Evolutionary conservation across 2,329 filamentous ascomycete species (phyloP).

Genomic region (Sporothrix euskadiensis): DNA sequence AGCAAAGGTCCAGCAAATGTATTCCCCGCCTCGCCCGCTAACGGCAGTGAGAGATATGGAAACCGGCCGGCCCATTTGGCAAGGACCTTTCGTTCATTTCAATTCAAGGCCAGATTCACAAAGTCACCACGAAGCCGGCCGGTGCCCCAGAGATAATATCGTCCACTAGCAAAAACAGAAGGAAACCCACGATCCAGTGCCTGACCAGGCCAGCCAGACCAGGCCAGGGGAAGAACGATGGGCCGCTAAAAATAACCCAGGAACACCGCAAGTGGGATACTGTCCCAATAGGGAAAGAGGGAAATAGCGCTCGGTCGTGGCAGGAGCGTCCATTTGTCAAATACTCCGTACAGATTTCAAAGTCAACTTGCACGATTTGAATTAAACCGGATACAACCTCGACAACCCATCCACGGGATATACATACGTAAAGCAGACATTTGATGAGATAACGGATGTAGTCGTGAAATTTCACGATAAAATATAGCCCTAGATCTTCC

Average conservation of each 20-base stretch:
- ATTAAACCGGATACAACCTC: neutral
- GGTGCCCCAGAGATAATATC: constrained; percentile 12
- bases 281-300: neutral
- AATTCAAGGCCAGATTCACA: neutral
- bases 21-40: neutral
- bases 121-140: neutral
- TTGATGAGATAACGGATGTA: neutral
- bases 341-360: neutral
- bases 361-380: neutral
- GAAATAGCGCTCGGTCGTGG: constrained; percentile 3
- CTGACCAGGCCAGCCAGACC: neutral
- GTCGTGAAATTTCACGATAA: neutral
- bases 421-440: neutral
- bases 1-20: neutral
- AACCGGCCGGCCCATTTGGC: neutral
- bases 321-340: neutral
- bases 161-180: neutral
- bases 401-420: neutral
- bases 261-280: neutral
- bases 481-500: neutral
- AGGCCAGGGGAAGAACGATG: neutral
- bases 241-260: constrained; percentile 23
- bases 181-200: neutral
- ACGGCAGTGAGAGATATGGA: constrained; percentile 6
- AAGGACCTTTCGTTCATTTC: neutral